Base-by-base conservation (phyloP, 106 monocot genomes). In the Dendrobium huoshanense region DNA sequence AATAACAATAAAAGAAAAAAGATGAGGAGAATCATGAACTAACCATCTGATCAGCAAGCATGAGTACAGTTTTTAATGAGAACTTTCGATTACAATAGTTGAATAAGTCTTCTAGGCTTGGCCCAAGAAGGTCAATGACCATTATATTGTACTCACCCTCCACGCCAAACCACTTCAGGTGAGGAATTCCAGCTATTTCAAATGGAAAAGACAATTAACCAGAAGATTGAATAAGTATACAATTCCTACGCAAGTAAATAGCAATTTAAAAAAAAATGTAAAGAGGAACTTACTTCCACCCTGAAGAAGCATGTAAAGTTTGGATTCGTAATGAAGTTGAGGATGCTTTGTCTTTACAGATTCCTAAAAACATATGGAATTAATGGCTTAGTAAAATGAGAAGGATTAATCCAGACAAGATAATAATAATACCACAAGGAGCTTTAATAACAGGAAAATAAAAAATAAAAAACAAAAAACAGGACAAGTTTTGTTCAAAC, bases 121-220 rank as follows among this genome's bases (percentile, higher is more conserved):
- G 91, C 8, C 88, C 91, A 73, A 91, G 86, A 79, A 91, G 91
- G 67, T 91, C 91, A 55, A 88, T 91, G 54, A 91, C n/a, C 91
- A 91, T 91, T 17, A 86, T 77, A 79, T 85, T 91, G 84, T 84
- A 85, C 44, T 88, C 91, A 56, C 88, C 88, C 68, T 91, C 91
- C 16, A 88, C 88, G 16, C 91, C 88, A 86, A 86, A 91, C 91
- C 91, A 91, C 68, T 82, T 86, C 37, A 91, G 72, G 72, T 88
- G 88, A 5, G 91, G 88, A 79, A 91, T 83, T 10, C 91, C 91
- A 84, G 82, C 91, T 91, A 59, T 29, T n/a, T 72, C 56, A 15
- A 65, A 72, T 43, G 31, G 11, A 78, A 68, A 77, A 49, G 42
- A 40, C 10, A 42, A 77, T 42, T 47, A 56, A 54, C 67, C 22